These are phyloP conservation scores for Penicillium sp. DNA, from an alignment of 2,329 filamentous ascomycete species.

Conservation along the genomic window DNA sequence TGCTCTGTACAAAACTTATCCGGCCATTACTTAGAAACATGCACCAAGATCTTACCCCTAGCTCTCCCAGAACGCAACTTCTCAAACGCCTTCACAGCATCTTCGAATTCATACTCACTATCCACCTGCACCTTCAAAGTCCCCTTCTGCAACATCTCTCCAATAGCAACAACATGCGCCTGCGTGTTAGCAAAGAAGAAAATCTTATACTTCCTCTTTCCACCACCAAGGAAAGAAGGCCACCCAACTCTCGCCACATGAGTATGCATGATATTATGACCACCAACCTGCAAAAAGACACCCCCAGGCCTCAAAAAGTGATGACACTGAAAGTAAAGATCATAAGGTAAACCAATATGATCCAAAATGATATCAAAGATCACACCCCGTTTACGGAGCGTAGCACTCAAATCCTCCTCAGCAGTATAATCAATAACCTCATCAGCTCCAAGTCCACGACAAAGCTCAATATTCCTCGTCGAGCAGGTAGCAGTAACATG, in stretches of 20 bases:
- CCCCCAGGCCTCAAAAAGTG: conserved; percentile 52
- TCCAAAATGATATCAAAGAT: conserved; percentile 59
- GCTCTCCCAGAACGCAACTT: conserved; percentile 57
- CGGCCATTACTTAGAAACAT: background rate
- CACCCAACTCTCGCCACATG: conserved; percentile 41
- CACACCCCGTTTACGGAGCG: conserved; percentile 49
- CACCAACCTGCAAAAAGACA: conserved; percentile 56
- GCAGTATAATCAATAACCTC: conserved; percentile 62
- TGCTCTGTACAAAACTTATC: no score
- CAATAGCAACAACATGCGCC: conserved; percentile 53
- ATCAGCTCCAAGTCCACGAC: conserved; percentile 61
- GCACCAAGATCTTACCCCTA: conserved; percentile 55
- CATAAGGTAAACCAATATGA: conserved; percentile 53
- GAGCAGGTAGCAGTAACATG: conserved; percentile 63
- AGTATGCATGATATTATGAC: conserved; percentile 30
- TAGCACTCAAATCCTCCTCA: conserved; percentile 46
- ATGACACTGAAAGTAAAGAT: conserved; percentile 56
- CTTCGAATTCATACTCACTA: conserved; percentile 55
- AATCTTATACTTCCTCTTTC: conserved; percentile 40
- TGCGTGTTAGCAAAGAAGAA: conserved; percentile 38
- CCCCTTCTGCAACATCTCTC: conserved; percentile 57
- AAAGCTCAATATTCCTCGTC: conserved; percentile 56
- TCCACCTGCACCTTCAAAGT: conserved; percentile 61
- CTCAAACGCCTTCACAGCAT: conserved; percentile 59
- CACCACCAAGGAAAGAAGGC: conserved; percentile 54